Base-by-base conservation (phyloP, 116 monocot genomes). In the Dioscorea cayenensis region DNA sequence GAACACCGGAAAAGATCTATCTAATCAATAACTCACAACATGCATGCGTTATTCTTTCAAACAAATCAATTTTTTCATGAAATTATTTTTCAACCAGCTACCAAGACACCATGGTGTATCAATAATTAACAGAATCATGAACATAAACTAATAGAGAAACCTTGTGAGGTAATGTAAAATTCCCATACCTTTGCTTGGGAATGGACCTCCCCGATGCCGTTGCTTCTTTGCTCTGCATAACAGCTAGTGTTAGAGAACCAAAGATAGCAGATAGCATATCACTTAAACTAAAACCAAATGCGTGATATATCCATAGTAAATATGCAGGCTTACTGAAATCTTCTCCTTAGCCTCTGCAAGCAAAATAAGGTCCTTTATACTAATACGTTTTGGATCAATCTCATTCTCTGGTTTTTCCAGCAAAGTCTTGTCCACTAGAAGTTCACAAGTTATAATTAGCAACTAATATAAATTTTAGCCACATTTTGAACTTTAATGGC, bases 391-490 rank as follows among this genome's bases (percentile, higher is more conserved):
- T 49, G 66, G 75, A 23, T 91, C 79, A 71, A 91, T 77, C 69
- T 91, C 91, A 25, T 86, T 76, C 5, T 86, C 86, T 66, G 89
- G 86, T 6, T 73, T 84, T 76, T 91, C 84, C 18, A 91, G 28
- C 48, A 91, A 75, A 71, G 49, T 38, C 77, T 84, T 86, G 51
- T 89, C 77, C 82, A 86, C 95, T 95, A 60, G 29, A 73, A 63
- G 61, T 18, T 43, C 28, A 71, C 27, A 71, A 66, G 23, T 7
- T 66, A 36, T 32, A 66, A 20, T 23, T 32, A 37, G 19, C 3
- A 48, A 23, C 13, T 36, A 50, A 20, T 20, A 25, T 49, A 49
- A 51, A 72, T 14, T 3, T 18, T n/a, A 36, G 21, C 6, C 29
- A 64, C 23, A 6, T 43, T 27, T 18, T 14, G 13, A 63, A 63